Percentiles rank a stretch among this genome's conserved stretches.
phyloP scores from a whole-genome alignment of 2,329 filamentous ascomycete genomes.

The Nigrospora sphaerica region DNA sequence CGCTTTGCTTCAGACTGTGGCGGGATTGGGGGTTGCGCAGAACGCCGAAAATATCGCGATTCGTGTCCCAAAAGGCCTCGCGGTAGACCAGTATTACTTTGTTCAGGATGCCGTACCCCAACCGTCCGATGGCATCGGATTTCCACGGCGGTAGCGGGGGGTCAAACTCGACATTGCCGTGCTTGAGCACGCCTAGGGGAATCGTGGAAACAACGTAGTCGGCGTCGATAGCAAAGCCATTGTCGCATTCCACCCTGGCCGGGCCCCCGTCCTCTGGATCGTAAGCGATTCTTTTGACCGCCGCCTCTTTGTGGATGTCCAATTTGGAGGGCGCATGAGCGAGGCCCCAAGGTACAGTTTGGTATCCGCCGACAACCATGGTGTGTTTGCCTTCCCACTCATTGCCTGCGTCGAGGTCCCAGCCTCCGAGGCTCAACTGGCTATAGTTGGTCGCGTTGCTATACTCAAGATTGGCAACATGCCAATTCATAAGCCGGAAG shows the following conservation, averaged over 20 bases:
- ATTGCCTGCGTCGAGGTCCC: conserved; percentile 97
- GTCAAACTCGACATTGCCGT: conserved; percentile 75
- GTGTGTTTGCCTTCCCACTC: conserved; percentile 95
- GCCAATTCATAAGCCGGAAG: conserved; percentile 91
- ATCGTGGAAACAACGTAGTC: conserved; percentile 88
- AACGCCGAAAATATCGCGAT: conserved; percentile 89
- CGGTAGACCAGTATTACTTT: conserved; percentile 92
- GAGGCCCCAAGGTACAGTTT: conserved; percentile 83
- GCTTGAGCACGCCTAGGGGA: conserved; percentile 85
- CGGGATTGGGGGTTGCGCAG: conserved; percentile 65
- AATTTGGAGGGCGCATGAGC: conserved; percentile 70
- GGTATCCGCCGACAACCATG: conserved; percentile 89
- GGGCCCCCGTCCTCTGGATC: conserved; percentile 43
- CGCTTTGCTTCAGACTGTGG: conserved; percentile 67
- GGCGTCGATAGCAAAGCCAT: conserved; percentile 71
- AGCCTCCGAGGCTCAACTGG: conserved; percentile 79
- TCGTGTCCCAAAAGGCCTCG: conserved; percentile 81
- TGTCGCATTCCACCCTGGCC: conserved; percentile 64
- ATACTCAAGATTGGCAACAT: conserved; percentile 96
- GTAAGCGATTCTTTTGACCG: conserved; percentile 65
- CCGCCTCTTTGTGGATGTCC: conserved; percentile 66
- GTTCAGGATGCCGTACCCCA: conserved; percentile 92
- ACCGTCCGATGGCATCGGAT: conserved; percentile 65
- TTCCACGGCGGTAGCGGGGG: conserved; percentile 89
- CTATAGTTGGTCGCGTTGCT: conserved; percentile 88